Evolutionary conservation across 2,329 filamentous ascomycete species (phyloP).

Genomic region (Fragosphaeria purpurea): DNA sequence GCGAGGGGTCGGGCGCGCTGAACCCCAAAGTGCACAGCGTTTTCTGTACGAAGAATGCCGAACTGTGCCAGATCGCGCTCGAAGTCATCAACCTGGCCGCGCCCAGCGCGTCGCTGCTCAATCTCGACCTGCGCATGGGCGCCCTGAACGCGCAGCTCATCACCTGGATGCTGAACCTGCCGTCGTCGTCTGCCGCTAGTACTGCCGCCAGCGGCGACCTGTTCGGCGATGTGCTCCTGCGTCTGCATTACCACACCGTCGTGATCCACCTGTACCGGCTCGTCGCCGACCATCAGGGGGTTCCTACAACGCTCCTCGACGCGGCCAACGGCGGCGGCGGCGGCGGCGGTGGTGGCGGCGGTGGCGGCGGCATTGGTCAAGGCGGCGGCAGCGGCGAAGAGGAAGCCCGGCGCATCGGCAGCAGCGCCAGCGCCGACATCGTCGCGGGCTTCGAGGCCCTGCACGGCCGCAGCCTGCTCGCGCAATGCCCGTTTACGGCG

Average conservation of each 20-base stretch:
- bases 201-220: not conserved
- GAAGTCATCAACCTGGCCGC: not conserved
- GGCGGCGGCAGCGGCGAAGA: not conserved
- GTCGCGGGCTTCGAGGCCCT: conserved; percentile 4
- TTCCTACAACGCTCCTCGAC: not conserved
- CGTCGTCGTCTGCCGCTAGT: not conserved
- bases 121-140: not conserved
- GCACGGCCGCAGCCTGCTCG: not conserved
- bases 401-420: not conserved
- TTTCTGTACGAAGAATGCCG: not conserved
- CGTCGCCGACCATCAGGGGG: too few species aligned
- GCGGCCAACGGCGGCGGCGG: not conserved
- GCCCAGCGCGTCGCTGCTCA: not conserved
- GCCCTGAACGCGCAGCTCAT: conserved; percentile 5
- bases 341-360: not conserved
- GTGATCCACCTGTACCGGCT: conserved; percentile 8
- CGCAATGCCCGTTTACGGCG: conserved; percentile 5
- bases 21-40: not conserved
- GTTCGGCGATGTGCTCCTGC: conserved; percentile 3
- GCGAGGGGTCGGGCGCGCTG: not conserved
- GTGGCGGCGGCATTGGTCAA: not conserved
- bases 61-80: conserved; percentile 5
- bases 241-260: conserved; percentile 7
- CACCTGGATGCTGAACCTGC: conserved; percentile 3
- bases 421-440: conserved; percentile 3